Conservation (phyloP, 2,329 filamentous ascomycete species). For the Keithomyces neogunnii region DNA sequence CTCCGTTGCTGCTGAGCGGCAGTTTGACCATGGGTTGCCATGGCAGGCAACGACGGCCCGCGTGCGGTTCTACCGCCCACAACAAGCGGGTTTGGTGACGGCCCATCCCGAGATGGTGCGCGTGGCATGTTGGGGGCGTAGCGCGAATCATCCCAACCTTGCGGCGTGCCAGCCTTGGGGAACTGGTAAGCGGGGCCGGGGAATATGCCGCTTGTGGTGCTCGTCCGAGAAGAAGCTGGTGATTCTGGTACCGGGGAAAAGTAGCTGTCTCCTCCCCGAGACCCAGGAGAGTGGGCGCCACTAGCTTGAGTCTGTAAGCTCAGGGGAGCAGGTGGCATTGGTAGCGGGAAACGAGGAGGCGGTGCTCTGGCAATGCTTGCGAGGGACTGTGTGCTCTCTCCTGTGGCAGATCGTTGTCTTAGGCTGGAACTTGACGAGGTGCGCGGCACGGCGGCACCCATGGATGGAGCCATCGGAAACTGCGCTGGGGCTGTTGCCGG, state of each 20-base stretch:
- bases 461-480: slow-evolving; percentile 21
- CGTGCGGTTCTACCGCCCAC: slow-evolving; percentile 58
- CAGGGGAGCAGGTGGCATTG: slow-evolving; percentile 47
- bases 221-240: slow-evolving; percentile 66
- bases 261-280: slow-evolving; percentile 69
- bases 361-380: slow-evolving; percentile 50
- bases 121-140: slow-evolving; percentile 84
- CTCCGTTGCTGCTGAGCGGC: slow-evolving; percentile 61
- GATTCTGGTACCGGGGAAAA: slow-evolving; percentile 84
- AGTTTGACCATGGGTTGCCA: slow-evolving; percentile 49
- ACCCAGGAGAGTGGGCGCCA: slow-evolving; percentile 48
- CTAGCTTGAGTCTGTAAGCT: slow-evolving; percentile 56
- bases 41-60: slow-evolving; percentile 71
- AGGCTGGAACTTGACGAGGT: slow-evolving; percentile 64
- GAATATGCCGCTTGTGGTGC: slow-evolving; percentile 68
- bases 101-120: slow-evolving; percentile 68
- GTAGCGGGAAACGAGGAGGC: slow-evolving; percentile 64
- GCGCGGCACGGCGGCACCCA: slow-evolving; percentile 19
- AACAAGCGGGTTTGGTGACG: slow-evolving; percentile 56
- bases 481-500: slow-evolving; percentile 27
- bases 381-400: slow-evolving; percentile 55
- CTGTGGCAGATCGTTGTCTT: slow-evolving; percentile 67
- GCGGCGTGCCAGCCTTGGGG: slow-evolving; percentile 59
- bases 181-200: slow-evolving; percentile 51
- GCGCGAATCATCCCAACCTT: slow-evolving; percentile 68